Evolutionary conservation across 441 rosid genomes (phyloP).

Genomic region (Capsella rubella): DNA sequence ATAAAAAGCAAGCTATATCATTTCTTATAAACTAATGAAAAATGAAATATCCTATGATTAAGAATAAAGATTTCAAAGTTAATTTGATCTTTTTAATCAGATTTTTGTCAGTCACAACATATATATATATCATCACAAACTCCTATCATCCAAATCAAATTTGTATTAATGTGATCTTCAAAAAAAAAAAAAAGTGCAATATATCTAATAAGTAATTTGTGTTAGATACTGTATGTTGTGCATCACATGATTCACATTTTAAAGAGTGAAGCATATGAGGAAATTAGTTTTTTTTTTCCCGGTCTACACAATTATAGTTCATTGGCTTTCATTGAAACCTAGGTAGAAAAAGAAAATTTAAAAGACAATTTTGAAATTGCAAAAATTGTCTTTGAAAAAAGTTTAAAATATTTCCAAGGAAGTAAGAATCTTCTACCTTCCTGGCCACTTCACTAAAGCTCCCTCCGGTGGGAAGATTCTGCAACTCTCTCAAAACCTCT

Average conservation of each 20-base stretch:
- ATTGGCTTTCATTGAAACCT: constrained; percentile 10
- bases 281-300: neutral
- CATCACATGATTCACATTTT: neutral
- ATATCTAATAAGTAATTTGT: neutral
- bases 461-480: constrained; percentile 74
- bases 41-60: neutral
- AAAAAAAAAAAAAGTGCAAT: too few relatives aligned
- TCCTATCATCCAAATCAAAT: neutral
- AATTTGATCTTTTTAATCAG: neutral
- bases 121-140: neutral
- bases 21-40: neutral
- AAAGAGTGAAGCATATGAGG: neutral
- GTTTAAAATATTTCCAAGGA: constrained; percentile 5
- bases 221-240: neutral
- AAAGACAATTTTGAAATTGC: constrained; percentile 4
- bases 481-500: constrained; percentile 49
- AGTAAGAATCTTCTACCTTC: constrained; percentile 85
- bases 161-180: neutral
- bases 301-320: neutral
- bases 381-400: constrained; percentile 5
- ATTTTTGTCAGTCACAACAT: neutral
- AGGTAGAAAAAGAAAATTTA: neutral
- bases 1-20: neutral
- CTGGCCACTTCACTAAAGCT: constrained; percentile 80
- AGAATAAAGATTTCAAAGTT: neutral